Conservation (phyloP, 306 rosid genomes). For the Luffa aegyptiaca region DNA sequence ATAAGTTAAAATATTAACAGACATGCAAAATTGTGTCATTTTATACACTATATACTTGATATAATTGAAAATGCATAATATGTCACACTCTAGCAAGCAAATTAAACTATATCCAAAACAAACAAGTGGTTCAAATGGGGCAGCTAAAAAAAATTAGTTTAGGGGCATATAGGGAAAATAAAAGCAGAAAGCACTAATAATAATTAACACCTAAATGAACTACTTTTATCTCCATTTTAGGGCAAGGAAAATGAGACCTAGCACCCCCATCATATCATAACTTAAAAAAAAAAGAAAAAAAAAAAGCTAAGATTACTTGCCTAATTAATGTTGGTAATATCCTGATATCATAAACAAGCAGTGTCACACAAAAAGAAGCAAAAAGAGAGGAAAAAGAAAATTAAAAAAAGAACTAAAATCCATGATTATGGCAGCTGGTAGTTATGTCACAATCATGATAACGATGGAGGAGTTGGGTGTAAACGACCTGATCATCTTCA, state of each 20-base stretch:
- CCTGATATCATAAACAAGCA: neutral
- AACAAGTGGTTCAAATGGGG: neutral
- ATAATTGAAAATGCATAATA: neutral
- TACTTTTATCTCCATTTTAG: neutral
- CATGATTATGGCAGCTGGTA: conserved; percentile 14
- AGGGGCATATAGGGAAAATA: neutral
- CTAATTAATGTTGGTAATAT: neutral
- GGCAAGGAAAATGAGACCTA: neutral
- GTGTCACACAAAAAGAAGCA: neutral
- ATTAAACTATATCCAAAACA: neutral
- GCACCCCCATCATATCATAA: neutral
- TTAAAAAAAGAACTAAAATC: neutral
- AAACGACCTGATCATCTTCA: conserved; percentile 19
- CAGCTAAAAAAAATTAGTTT: neutral
- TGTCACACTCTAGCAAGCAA: neutral
- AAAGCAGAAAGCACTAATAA: neutral
- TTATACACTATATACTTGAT: neutral
- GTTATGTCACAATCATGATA: conserved; percentile 35
- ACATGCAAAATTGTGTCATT: neutral
- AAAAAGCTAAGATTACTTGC: neutral
- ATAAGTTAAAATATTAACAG: neutral
- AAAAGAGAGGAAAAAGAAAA: neutral
- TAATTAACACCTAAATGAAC: neutral
- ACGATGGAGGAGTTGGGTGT: conserved; percentile 14
- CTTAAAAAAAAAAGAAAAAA: neutral